A percentile compares a stretch with the other conserved stretches of the same genome.
phyloP scores from a whole-genome alignment of 331 rosid genomes.

The Malus hybrid region DNA sequence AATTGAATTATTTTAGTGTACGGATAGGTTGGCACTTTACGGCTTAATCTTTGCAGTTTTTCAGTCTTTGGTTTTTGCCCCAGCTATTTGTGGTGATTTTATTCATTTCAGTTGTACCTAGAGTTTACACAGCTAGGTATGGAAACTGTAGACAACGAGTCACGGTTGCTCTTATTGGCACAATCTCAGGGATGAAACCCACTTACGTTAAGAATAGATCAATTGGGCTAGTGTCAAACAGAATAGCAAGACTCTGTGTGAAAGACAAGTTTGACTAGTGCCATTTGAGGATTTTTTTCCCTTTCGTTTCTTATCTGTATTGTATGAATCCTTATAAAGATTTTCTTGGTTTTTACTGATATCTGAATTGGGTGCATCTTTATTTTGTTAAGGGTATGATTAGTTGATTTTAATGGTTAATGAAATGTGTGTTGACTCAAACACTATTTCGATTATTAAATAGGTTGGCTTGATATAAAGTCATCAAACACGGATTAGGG shows the following conservation, averaged over 20 bases:
- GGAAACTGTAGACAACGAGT: neutral
- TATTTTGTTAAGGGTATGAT: neutral
- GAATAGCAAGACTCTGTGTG: neutral
- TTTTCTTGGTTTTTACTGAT: neutral
- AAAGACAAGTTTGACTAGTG: neutral
- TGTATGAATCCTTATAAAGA: neutral
- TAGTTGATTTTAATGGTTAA: neutral
- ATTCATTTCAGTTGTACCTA: neutral
- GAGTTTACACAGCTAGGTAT: neutral
- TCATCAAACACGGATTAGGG: neutral
- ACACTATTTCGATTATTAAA: neutral
- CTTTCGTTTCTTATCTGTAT: neutral
- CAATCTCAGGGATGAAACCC: neutral
- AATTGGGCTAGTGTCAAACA: neutral
- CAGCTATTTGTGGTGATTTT: neutral
- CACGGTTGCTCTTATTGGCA: neutral
- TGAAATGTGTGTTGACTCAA: neutral
- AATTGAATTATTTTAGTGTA: neutral
- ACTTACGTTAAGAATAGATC: neutral
- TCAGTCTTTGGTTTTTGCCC: neutral
- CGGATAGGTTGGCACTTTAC: neutral
- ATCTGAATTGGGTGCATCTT: neutral
- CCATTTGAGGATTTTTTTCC: neutral
- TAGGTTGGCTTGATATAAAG: neutral
- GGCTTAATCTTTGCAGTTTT: neutral